Conservation (phyloP, 2,329 filamentous ascomycete species). For the Trichophyton equinum region DNA sequence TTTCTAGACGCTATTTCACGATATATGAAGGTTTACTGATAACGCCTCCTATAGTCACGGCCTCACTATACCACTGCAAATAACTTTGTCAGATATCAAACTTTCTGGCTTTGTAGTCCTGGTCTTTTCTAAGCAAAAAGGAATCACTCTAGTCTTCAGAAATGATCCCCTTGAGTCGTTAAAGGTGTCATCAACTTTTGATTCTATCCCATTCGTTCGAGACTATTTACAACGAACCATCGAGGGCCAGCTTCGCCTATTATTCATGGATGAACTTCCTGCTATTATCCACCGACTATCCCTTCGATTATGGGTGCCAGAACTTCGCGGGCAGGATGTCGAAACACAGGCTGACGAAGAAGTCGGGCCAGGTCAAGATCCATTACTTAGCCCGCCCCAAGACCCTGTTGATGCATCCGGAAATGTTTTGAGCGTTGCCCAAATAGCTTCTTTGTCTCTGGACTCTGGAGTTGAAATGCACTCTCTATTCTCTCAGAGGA, state of each 20-base stretch:
- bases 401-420: conserved; percentile 73
- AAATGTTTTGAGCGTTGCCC: conserved; percentile 60
- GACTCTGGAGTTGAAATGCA: conserved; percentile 72
- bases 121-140: conserved; percentile 95
- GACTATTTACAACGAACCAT: conserved; percentile 96
- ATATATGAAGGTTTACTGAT: conserved; percentile 4
- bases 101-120: conserved; percentile 94
- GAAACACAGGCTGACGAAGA: conserved; percentile 28
- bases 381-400: conserved; percentile 66
- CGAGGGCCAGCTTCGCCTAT: conserved; percentile 75
- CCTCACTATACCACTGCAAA: conserved; percentile 92
- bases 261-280: conserved; percentile 97
- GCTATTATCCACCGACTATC: conserved; percentile 93
- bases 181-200: conserved; percentile 97
- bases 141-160: conserved; percentile 88
- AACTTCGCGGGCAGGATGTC: conserved; percentile 53
- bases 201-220: conserved; percentile 95
- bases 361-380: conserved; percentile 57
- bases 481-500: conserved; percentile 90
- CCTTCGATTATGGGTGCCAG: conserved; percentile 76
- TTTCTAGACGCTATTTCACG: neutral
- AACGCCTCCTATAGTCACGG: conserved; percentile 44
- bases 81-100: conserved; percentile 90
- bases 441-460: conserved; percentile 64
- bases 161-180: conserved; percentile 96